Percentiles rank a stretch among this genome's conserved stretches.
Conservation (phyloP, 1,284 basidiomycete species). For the Ustilago sp. region DNA sequence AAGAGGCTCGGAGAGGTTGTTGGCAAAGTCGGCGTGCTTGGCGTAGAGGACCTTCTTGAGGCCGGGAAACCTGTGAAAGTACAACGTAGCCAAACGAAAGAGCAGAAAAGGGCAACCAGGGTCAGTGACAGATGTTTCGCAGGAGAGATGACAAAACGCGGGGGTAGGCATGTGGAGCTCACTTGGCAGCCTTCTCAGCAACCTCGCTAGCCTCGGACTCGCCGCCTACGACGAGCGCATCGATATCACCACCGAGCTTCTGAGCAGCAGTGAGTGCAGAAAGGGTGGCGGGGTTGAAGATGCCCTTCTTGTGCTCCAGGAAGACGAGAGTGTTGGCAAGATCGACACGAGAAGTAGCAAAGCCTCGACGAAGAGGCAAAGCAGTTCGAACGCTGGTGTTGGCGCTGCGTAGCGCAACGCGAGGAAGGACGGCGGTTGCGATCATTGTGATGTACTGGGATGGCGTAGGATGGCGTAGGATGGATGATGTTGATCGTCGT, state of each 20-base stretch:
- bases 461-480: neutral
- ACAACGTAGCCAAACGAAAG: slow-evolving; percentile 1
- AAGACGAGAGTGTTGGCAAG: slow-evolving; percentile 78
- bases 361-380: slow-evolving; percentile 48
- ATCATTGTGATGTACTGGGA: slow-evolving; percentile 39
- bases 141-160: neutral
- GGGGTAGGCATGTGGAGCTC: slow-evolving; percentile 55
- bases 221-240: slow-evolving; percentile 85
- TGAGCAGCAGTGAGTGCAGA: slow-evolving; percentile 89
- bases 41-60: slow-evolving; percentile 71
- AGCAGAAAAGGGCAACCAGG: neutral
- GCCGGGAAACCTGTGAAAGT: slow-evolving; percentile 71
- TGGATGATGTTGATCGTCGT: slow-evolving; percentile 8
- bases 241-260: slow-evolving; percentile 83
- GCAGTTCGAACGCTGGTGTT: slow-evolving; percentile 18
- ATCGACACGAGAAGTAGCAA: slow-evolving; percentile 59
- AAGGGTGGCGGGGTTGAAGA: slow-evolving; percentile 85
- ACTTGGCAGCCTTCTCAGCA: slow-evolving; percentile 85
- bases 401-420: slow-evolving; percentile 28
- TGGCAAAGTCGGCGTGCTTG: slow-evolving; percentile 72
- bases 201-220: slow-evolving; percentile 79
- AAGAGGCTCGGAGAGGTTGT: slow-evolving; percentile 70
- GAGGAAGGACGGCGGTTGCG: slow-evolving; percentile 42
- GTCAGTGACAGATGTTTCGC: neutral
- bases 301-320: slow-evolving; percentile 86